Evolutionary conservation across 768 basidiomycete genomes (phyloP), one percentile per base, ranked within the genome.

Genomic region (Lactarius hatsudake): DNA sequence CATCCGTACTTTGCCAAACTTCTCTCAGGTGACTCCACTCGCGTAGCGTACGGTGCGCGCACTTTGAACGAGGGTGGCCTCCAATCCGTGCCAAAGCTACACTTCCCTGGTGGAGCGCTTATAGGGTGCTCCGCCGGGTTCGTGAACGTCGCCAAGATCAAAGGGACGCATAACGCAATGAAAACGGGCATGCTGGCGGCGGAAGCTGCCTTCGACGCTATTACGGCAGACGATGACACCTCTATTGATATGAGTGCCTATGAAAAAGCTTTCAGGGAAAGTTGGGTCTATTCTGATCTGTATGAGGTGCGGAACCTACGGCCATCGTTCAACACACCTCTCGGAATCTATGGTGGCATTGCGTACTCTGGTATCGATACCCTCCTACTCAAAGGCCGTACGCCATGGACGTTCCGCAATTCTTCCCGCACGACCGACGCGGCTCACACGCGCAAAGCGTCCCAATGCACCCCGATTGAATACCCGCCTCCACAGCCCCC

Each of bases 111-210:
- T 1, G 96, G 96, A 2, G 96, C 95, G 1, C 79, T 98, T 32
- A 87, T 99, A 45, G 97, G 96, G 0, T 98, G 96, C 78, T 90
- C 94, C 0, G 97, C 96, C 1, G 96, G 96, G 15, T 95, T 98
- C 76, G 84, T 99, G 67, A 98, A 98, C 78, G 84, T 97, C 13
- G 90, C 96, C 17, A 98, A 97, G 79, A 98, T 99, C 78, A 98
- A 98, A 75, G 96, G 96, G 17, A 96, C 96, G 0, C 97, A 98
- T 75, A 98, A 96, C 67, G 95, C 96, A 3, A 98, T 99, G 97
- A 96, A 98, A 83, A 93, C 90, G 43, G 97, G 97, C 34, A 98
- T 98, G 90, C 82, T 98, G 23, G 96, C 95, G 34, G 96, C 94
- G 1, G 96, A 99, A 75, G 83, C 91, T 0, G 93, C 93, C 0